Evolutionary conservation across 768 basidiomycete genomes (phyloP).

Genomic region (Serendipita sp.): DNA sequence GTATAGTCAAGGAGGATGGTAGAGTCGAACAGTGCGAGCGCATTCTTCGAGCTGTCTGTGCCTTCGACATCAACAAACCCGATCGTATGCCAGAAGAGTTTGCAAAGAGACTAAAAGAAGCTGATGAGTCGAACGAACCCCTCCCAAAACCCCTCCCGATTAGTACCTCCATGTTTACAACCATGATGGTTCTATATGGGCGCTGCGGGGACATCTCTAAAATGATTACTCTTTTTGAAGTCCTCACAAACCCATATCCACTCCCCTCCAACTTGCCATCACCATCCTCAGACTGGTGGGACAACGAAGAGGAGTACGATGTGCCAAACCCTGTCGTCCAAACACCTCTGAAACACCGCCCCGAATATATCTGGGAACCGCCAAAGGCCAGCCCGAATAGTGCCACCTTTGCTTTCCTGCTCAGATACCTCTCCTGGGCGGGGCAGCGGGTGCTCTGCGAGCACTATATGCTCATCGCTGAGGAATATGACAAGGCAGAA

Average conservation of each 20-base stretch:
- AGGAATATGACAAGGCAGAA: slow-evolving; percentile 6
- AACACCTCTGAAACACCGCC: not conserved
- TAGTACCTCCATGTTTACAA: not conserved
- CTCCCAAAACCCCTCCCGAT: not conserved
- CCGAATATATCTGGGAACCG: slow-evolving; percentile 1
- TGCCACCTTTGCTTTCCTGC: not conserved
- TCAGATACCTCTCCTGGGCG: not conserved
- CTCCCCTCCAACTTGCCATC: slow-evolving; percentile 1
- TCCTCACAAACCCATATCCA: slow-evolving; percentile 3
- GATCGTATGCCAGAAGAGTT: slow-evolving; percentile 5
- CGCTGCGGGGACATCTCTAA: not conserved
- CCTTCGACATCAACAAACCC: not conserved
- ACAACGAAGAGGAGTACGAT: slow-evolving; percentile 4
- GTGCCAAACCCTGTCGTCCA: not conserved
- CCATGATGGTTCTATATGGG: not conserved
- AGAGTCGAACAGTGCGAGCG: not conserved
- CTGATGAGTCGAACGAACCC: not conserved
- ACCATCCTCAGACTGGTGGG: slow-evolving; percentile 1
- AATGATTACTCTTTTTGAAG: not conserved
- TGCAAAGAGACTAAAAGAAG: not conserved
- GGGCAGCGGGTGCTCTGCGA: not conserved
- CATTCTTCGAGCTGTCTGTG: not conserved
- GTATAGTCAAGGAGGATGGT: not conserved
- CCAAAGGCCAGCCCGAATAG: not conserved
- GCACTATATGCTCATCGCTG: slow-evolving; percentile 3